Conservation (phyloP, 2,329 filamentous ascomycete genomes). For the Alternaria ventricosa region DNA sequence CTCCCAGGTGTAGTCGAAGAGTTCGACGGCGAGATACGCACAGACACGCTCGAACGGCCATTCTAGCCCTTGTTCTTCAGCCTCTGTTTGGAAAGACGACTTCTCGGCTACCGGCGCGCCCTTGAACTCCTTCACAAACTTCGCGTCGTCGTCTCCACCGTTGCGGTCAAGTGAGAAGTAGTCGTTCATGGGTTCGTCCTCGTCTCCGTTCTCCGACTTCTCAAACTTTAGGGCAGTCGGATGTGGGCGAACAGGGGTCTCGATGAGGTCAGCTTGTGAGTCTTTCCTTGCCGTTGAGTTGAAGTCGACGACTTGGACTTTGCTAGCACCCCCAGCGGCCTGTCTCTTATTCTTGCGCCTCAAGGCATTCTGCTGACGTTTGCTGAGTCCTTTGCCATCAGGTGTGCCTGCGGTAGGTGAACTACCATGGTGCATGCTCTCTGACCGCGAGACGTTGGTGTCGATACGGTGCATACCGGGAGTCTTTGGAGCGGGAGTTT, state of each 20-base stretch:
- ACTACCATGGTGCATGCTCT: constrained; percentile 53
- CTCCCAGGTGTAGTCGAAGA: constrained; percentile 95
- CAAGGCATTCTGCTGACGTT: constrained; percentile 89
- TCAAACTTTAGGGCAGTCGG: constrained; percentile 64
- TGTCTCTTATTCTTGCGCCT: constrained; percentile 94
- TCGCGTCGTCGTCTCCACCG: constrained; percentile 85
- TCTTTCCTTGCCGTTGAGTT: constrained; percentile 69
- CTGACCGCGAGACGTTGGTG: constrained; percentile 54
- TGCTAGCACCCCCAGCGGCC: constrained; percentile 86
- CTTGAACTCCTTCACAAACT: constrained; percentile 95
- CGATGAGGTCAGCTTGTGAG: constrained; percentile 64
- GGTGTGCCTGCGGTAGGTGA: constrained; percentile 57
- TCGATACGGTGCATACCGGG: constrained; percentile 57
- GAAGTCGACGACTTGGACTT: constrained; percentile 87
- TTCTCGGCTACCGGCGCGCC: constrained; percentile 81
- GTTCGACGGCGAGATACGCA: constrained; percentile 89
- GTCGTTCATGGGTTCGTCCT: constrained; percentile 61
- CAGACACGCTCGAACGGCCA: constrained; percentile 96
- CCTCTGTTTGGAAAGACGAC: constrained; percentile 80
- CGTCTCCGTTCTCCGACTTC: constrained; percentile 66
- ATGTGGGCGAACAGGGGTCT: constrained; percentile 57
- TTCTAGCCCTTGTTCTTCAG: constrained; percentile 77
- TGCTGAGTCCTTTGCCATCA: constrained; percentile 68
- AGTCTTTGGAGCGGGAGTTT: constrained; percentile 47
- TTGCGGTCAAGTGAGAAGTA: constrained; percentile 89